Evolutionary conservation across 1,284 basidiomycete species (phyloP).

Genomic region (Ustilago nuda): DNA sequence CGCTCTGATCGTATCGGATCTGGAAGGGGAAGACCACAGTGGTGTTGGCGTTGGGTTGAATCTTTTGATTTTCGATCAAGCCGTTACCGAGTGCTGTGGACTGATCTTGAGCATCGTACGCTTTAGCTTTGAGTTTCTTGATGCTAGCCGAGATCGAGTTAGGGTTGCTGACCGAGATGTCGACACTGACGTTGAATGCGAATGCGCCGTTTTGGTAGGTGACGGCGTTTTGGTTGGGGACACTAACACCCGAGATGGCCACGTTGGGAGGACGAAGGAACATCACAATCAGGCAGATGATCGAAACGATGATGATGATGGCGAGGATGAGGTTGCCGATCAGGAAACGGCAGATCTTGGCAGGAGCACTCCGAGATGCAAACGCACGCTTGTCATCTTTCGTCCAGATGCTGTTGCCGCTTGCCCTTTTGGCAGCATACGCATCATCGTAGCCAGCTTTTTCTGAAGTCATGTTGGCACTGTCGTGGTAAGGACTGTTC

Average conservation of each 20-base stretch:
- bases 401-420: constrained; percentile 63
- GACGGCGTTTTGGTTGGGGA: constrained; percentile 44
- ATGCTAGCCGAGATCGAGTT: constrained; percentile 65
- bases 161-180: constrained; percentile 63
- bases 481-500: constrained; percentile 3
- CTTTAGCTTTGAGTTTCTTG: constrained; percentile 54
- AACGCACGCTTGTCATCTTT: constrained; percentile 60
- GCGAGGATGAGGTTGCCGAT: constrained; percentile 59
- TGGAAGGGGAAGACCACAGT: constrained; percentile 85
- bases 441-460: constrained; percentile 28
- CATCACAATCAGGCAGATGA: constrained; percentile 60
- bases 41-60: constrained; percentile 77
- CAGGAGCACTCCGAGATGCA: constrained; percentile 45
- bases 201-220: constrained; percentile 48
- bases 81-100: constrained; percentile 55
- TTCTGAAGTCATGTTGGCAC: constrained; percentile 21
- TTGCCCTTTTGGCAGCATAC: constrained; percentile 38
- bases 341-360: constrained; percentile 59
- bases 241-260: constrained; percentile 46
- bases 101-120: constrained; percentile 52
- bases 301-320: constrained; percentile 56
- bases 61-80: constrained; percentile 73
- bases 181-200: constrained; percentile 59
- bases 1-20: constrained; percentile 77
- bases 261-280: constrained; percentile 66